Evolutionary conservation across 331 rosid species (phyloP), one percentile per base, ranked within the genome.

Genomic region (Quercus phellos): DNA sequence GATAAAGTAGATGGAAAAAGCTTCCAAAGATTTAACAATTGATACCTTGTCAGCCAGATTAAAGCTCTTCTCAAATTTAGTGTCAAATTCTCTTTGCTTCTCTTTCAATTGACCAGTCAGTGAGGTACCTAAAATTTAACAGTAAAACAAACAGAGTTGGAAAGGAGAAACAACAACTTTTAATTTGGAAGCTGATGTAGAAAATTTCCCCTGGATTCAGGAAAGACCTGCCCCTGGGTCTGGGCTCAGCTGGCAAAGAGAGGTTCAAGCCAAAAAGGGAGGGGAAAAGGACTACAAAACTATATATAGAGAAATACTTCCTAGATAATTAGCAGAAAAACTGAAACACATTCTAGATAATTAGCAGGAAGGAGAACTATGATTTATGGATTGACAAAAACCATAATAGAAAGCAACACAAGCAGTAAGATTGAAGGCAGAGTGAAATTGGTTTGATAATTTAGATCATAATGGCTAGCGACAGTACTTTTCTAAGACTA

Each of bases 21-120:
- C 29, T 17, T 60, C 73, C 69, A 66, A 58, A 32, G 19, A 42
- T 55, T 32, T 82, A 73, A 14, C 42, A 64, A 22, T 55, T 55
- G 18, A 54, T 87, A 95, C 99, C 97, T 91, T 87, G 78, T 80
- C 83, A 34, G 82, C 84, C 85, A 90, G 80, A 77, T 82, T 88
- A 81, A 95, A 95, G 70, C 54, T 51, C 77, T 89, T 89, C 89
- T 87, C 94, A 79, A 93, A 91, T 84, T 85, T 88, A n/a, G 84
- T 72, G 73, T 95, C 97, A 95, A 91, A 95, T 51, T 91, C 90
- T 77, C 79, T 86, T 66, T 91, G 89, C 85, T 95, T 95, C 80
- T 84, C 88, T 73, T 87, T 90, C 88, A 93, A 87, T 77, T 74
- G 90, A 74, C 85, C 77, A 26, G 99, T 87, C 79, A 95, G 82